phyloP scores from a whole-genome alignment of 306 rosid genomes.

The Vigna angularis region DNA sequence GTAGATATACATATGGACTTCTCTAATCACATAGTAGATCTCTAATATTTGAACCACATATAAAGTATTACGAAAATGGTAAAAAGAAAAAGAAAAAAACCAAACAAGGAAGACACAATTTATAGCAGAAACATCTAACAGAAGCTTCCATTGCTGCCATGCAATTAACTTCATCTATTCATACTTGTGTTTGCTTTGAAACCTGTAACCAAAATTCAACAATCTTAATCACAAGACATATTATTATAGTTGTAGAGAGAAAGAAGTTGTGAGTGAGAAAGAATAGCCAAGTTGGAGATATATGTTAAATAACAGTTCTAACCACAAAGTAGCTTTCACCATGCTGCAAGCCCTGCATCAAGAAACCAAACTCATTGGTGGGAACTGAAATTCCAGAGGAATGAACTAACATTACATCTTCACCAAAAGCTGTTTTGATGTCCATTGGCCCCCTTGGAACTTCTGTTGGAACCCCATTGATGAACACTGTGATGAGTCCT shows the following conservation, averaged over 20 bases:
- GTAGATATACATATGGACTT: slow-evolving; percentile 35
- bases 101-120: slow-evolving; percentile 11
- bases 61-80: slow-evolving; percentile 6
- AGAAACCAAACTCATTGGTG: slow-evolving; percentile 75
- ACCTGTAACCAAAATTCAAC: slow-evolving; percentile 54
- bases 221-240: not conserved
- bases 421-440: slow-evolving; percentile 70
- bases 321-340: slow-evolving; percentile 96
- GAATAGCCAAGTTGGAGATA: not conserved
- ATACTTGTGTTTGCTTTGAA: slow-evolving; percentile 53
- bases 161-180: slow-evolving; percentile 36
- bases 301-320: slow-evolving; percentile 6
- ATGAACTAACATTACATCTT: slow-evolving; percentile 75
- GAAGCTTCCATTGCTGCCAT: slow-evolving; percentile 46
- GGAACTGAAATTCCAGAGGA: slow-evolving; percentile 82
- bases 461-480: slow-evolving; percentile 87
- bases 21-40: slow-evolving; percentile 51
- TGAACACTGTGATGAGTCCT: slow-evolving; percentile 75
- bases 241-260: not conserved
- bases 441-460: slow-evolving; percentile 74
- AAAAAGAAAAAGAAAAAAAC: not conserved
- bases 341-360: slow-evolving; percentile 69
- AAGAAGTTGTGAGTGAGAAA: not conserved
- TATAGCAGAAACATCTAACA: slow-evolving; percentile 37
- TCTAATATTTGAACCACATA: slow-evolving; percentile 44